Evolutionary conservation across 192 early-diverging fungal species (phyloP).

Genomic region (Jimgerdemannia lactiflua): DNA sequence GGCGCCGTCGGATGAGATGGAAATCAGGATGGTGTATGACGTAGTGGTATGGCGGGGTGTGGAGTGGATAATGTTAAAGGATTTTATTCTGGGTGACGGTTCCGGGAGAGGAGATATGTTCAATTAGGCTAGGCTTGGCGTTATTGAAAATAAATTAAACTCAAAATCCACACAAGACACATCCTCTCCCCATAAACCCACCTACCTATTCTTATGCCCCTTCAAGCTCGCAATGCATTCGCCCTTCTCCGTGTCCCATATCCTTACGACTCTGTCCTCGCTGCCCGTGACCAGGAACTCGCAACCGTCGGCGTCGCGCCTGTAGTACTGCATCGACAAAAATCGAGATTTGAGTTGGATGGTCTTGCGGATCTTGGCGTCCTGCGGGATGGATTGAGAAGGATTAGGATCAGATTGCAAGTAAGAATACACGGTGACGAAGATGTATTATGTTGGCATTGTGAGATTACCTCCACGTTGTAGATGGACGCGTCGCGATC

Average conservation of each 20-base stretch:
- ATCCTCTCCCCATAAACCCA: neutral
- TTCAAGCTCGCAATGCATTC: conserved; percentile 38
- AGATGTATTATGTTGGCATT: conserved; percentile 25
- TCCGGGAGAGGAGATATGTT: conserved; percentile 21
- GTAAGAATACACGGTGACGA: conserved; percentile 6
- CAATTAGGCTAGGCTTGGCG: conserved; percentile 13
- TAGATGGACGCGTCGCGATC: conserved; percentile 52
- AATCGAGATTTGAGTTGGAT: conserved; percentile 34
- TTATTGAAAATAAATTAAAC: too few relatives aligned
- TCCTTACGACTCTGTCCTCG: conserved; percentile 57
- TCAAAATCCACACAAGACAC: too few relatives aligned
- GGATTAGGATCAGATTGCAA: too few relatives aligned
- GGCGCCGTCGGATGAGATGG: conserved; percentile 71
- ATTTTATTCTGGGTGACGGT: conserved; percentile 34
- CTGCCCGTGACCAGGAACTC: conserved; percentile 54
- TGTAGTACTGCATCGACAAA: conserved; percentile 32
- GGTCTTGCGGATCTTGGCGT: conserved; percentile 17
- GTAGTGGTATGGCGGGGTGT: conserved; percentile 6
- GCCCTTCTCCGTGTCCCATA: conserved; percentile 44
- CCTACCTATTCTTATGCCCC: conserved; percentile 40
- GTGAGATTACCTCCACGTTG: conserved; percentile 50
- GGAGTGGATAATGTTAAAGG: conserved; percentile 25
- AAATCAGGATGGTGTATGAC: conserved; percentile 38
- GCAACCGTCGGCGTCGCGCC: conserved; percentile 28
- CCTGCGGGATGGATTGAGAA: conserved; percentile 11